Base-by-base conservation (phyloP, 495 filamentous ascomycete species). In the Talaromyces nanjingensis region DNA sequence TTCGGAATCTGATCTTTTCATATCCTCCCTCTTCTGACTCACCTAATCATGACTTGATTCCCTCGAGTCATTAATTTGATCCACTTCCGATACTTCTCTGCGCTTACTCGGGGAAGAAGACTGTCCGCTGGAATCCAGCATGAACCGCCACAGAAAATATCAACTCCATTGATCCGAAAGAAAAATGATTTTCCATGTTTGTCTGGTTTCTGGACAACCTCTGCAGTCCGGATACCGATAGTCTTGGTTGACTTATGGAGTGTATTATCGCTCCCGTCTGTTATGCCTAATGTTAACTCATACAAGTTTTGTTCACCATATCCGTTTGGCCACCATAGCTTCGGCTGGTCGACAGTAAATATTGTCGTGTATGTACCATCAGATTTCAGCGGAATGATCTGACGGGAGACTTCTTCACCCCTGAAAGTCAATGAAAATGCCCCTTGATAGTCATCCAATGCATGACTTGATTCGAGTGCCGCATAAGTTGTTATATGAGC, bases 91-190 rank as follows among this genome's bases (percentile, higher is more conserved):
- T 94, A 93, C 39, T 79, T 81, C 62, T 89, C 76, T 6, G 79
- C 78, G 31, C 72, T 83, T 62, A 93, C 84, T 27, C 84, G 83
- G 1, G 90, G 85, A 45, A 92, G 80, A 63, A 94, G 87, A 57
- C 86, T 92, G 72, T 94, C 91, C 18, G 90, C 88, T 0, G 92
- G 91, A 67, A 96, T 94, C 92, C 92, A 96, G 74, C 91, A 88
- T 62, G 87, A 89, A 14, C 92, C 92, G 37, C 91, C 91, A 65
- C 88, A 91, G 76, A 91, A 96, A n/a, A 94, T 76, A 24, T 92
- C 90, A 62, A 89, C 85, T 42, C 89, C 89, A 73, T 96, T 96
- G 69, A 96, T 81, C 63, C 88, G 77, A 74, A 96, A 93, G 74
- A 89, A 91, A 74, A 96, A 96, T 2, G 88, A 86, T 39, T 84